Evolutionary conservation across 2,329 filamentous ascomycete genomes (phyloP), one percentile per base, ranked within the genome.

Genomic region (Ploettnerulaceae sp.): DNA sequence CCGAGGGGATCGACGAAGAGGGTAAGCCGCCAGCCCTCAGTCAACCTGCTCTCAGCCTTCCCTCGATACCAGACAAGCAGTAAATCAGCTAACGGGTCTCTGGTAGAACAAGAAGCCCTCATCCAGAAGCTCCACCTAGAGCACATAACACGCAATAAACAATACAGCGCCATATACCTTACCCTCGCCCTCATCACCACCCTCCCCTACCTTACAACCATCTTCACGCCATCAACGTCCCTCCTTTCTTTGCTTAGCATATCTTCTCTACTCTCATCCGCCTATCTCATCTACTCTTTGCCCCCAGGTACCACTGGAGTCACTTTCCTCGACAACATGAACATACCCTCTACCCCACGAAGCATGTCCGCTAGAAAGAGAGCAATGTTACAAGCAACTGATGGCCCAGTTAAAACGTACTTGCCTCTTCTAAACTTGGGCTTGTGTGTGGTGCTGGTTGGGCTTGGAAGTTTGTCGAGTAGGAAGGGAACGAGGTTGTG

Each of bases 1-100:
- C 77, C 9, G 75, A 81, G 55, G 77, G 81, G 45, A 71, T 93
- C 50, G 88, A 93, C 63, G 86, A 90, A 67, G 76, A 90, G 74
- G 84, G 84, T 83, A 64, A 42, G 25, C 25, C 22, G 25, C 12
- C 17, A 26, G 3, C 34, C 26, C 12, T 29, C 31, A 33, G 12
- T 24, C 21, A 22, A 32, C 45, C 21, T 9, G 7, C 12, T 14
- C 22, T 32, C 42, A 45, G 42, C 42, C 35, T 45, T 39, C 37
- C 22, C 24, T n/a, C 45, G 12, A 15, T 3, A 38, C 24, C 24
- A 11, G n/a, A 28, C 33, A 22, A 21, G 41, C 21, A 33, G 17
- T 24, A 31, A 12, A 25, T 58, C 62, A 62, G 51, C 65, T 40
- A 28, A 38, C 25, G 11, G 6, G 29, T 43, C 21, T 3, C 15